Base-by-base conservation (phyloP, 495 filamentous ascomycete species). In the Neurospora intermedia region DNA sequence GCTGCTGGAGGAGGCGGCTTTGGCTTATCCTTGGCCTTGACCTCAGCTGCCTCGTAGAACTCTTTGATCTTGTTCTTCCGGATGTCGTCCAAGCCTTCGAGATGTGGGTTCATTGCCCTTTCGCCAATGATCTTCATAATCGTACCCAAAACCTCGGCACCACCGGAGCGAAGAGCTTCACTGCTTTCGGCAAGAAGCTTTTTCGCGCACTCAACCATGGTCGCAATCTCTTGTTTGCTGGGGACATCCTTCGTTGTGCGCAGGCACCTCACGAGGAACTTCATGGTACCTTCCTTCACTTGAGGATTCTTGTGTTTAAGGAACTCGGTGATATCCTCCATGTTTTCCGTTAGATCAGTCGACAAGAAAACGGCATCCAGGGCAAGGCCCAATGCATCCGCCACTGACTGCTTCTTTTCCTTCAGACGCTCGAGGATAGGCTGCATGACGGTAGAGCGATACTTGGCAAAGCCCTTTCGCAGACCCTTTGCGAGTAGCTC, bases 101-200 rank as follows among this genome's bases (percentile, higher is more conserved):
- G 83, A 79, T 96, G 93, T 8, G 93, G 92, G 59, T 91, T 92
- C 96, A 98, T 99, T n/a, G 91, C 91, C 48, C 96, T 88, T 78
- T 99, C 96, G 59, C 96, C 95, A 85, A 98, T 91, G 69, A 99
- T 98, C 86, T 98, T 98, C 96, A 98, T 98, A 75, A 99, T 81
- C 1, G 94, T 97, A 74, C 96, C 96, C 20, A 99, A 84, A 43
- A 94, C 89, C 78, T 99, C 96, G 15, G 94, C 94, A 78, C 93
- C 96, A 59, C 93, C 93, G 45, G 93, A 91, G 79, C 96, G 88
- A 54, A 94, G 89, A 13, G 86, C 92, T 77, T 96, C 95, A 71
- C 87, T 92, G 1, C 93, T 93, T 75, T 99, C 96, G 0, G 94
- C 90, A 2, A 98, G 87, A 11, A 98, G 85, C 80, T 97, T 98